These are phyloP conservation scores for Dothistroma pini DNA, from an alignment of 2,329 filamentous ascomycete genomes.

Conservation along the genomic window DNA sequence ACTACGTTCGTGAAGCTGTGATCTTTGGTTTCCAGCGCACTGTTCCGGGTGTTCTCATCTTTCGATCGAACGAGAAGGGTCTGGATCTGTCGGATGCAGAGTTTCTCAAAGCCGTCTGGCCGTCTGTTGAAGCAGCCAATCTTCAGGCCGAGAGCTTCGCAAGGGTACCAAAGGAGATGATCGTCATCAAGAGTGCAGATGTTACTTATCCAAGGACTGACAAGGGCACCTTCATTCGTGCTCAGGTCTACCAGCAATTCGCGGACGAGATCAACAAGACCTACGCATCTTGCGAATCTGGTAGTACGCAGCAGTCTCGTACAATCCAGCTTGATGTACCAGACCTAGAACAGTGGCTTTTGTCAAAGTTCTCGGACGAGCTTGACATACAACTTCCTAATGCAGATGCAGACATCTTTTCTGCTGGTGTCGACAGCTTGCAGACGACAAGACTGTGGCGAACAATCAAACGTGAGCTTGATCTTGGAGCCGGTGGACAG, in stretches of 20 bases:
- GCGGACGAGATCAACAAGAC: slow-evolving; percentile 45
- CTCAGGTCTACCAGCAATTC: slow-evolving; percentile 50
- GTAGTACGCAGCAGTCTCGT: slow-evolving; percentile 7
- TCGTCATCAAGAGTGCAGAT: slow-evolving; percentile 47
- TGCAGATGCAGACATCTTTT: slow-evolving; percentile 34
- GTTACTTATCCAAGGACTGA: slow-evolving; percentile 52
- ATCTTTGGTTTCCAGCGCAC: slow-evolving; percentile 55
- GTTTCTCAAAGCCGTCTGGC: slow-evolving; percentile 49
- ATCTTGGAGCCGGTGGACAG: slow-evolving; percentile 12
- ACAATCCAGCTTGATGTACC: slow-evolving; percentile 28
- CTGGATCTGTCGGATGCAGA: slow-evolving; percentile 43
- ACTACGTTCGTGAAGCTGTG: slow-evolving; percentile 53
- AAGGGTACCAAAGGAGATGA: slow-evolving; percentile 51
- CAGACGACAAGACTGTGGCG: slow-evolving; percentile 30
- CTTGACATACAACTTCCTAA: slow-evolving; percentile 24
- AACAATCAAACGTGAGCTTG: slow-evolving; percentile 22
- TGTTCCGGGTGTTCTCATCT: slow-evolving; percentile 52
- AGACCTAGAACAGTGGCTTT: slow-evolving; percentile 34
- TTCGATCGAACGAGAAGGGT: slow-evolving; percentile 47
- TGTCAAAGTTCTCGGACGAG: slow-evolving; percentile 34
- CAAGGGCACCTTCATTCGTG: slow-evolving; percentile 56
- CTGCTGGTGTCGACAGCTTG: slow-evolving; percentile 36
- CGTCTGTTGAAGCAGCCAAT: slow-evolving; percentile 52
- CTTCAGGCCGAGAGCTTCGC: slow-evolving; percentile 50
- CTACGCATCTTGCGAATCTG: slow-evolving; percentile 36